Conservation (phyloP, 495 filamentous ascomycete species). For the Amniculicola lignicola region DNA sequence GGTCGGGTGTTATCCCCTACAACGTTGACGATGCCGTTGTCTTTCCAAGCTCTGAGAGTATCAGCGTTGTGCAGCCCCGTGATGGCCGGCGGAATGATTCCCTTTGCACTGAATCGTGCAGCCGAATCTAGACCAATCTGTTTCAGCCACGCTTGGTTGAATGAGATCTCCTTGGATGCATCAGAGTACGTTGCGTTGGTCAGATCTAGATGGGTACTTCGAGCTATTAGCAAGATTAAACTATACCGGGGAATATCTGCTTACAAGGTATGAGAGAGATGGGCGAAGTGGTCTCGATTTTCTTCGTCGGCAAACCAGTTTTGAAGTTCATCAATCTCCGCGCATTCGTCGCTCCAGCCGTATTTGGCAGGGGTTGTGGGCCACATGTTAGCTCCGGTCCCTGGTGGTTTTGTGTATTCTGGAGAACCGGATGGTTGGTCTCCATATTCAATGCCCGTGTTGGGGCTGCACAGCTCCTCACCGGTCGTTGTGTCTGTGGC, state of each 20-base stretch:
- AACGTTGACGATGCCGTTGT: constrained; percentile 56
- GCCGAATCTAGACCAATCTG: constrained; percentile 49
- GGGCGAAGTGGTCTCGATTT: constrained; percentile 54
- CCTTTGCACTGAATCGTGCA: constrained; percentile 47
- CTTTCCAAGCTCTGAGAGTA: constrained; percentile 56
- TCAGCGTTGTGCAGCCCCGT: constrained; percentile 65
- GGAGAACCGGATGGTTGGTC: constrained; percentile 50
- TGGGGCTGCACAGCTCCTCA: constrained; percentile 19
- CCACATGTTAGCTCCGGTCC: constrained; percentile 57
- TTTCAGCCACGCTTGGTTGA: constrained; percentile 59
- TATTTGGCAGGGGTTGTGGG: constrained; percentile 48
- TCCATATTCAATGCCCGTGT: constrained; percentile 43
- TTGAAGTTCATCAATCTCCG: constrained; percentile 49
- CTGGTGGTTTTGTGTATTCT: constrained; percentile 57
- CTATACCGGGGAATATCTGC: not conserved
- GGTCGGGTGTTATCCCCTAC: constrained; percentile 63
- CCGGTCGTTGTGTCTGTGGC: constrained; percentile 25
- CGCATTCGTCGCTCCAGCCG: constrained; percentile 50
- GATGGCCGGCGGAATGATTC: constrained; percentile 62
- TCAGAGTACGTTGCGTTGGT: constrained; percentile 62
- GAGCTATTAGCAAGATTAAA: not conserved
- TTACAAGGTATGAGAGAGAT: constrained; percentile 60
- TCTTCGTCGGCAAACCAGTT: constrained; percentile 48
- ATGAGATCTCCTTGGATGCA: constrained; percentile 55
- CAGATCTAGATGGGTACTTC: constrained; percentile 53